phyloP scores from a whole-genome alignment of 257 asterid genomes.

The Lavandula angustifolia region DNA sequence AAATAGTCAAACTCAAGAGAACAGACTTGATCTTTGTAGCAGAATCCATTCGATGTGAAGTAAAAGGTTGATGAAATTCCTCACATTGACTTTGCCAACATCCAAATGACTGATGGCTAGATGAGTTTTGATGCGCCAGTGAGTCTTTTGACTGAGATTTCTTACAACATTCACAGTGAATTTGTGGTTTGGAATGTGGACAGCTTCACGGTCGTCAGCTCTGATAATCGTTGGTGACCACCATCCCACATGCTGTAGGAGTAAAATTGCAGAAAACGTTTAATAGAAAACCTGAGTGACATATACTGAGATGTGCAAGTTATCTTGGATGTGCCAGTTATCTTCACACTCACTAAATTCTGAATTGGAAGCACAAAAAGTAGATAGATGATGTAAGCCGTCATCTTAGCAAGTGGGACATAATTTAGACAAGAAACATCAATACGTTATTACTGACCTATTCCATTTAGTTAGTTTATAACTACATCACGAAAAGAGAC shows the following conservation, averaged over 20 bases:
- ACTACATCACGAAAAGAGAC: slow-evolving; percentile 24
- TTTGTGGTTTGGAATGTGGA: slow-evolving; percentile 93
- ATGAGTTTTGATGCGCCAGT: slow-evolving; percentile 92
- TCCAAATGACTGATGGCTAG: slow-evolving; percentile 90
- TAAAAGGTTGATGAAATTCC: slow-evolving; percentile 29
- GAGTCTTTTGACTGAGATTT: slow-evolving; percentile 86
- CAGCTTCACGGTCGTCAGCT: slow-evolving; percentile 97
- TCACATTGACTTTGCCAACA: slow-evolving; percentile 76
- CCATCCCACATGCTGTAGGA: slow-evolving; percentile 86
- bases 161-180: slow-evolving; percentile 83
- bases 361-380: background rate
- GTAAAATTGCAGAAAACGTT: slow-evolving; percentile 26
- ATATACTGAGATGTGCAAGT: slow-evolving; percentile 9
- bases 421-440: slow-evolving; percentile 5
- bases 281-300: background rate
- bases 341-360: slow-evolving; percentile 7
- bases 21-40: slow-evolving; percentile 8
- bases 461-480: background rate
- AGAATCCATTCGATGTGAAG: slow-evolving; percentile 6
- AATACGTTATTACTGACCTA: background rate
- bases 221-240: slow-evolving; percentile 93
- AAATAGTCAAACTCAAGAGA: slow-evolving; percentile 21
- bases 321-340: slow-evolving; percentile 1
- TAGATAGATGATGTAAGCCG: background rate
- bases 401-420: background rate